Percentiles rank a stretch among this genome's conserved stretches.
These are phyloP conservation scores for Pezicula neosporulosa DNA, from an alignment of 2,329 filamentous ascomycete genomes.

Conservation along the genomic window DNA sequence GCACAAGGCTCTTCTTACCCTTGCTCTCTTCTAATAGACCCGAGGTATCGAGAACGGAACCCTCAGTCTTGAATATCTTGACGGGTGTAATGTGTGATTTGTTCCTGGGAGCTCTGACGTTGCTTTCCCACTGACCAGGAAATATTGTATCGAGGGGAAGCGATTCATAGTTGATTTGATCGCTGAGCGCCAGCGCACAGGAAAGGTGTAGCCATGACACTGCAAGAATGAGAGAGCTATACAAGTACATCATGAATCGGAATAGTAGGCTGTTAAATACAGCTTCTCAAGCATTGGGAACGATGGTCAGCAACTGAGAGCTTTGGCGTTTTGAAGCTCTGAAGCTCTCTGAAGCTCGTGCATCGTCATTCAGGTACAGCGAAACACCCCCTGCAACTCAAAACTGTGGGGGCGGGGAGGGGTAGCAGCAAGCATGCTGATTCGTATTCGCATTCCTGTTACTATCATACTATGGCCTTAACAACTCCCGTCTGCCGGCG, in stretches of 20 bases:
- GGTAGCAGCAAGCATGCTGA: not conserved
- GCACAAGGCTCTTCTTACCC: constrained; percentile 4
- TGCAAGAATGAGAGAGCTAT: not conserved
- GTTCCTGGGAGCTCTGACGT: constrained; percentile 33
- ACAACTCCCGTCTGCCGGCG: too few relatives aligned
- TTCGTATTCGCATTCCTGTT: too few relatives aligned
- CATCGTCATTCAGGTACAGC: too few relatives aligned
- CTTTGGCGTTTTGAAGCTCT: too few relatives aligned
- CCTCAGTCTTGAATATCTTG: constrained; percentile 30
- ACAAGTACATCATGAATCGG: too few relatives aligned
- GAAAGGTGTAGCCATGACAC: not conserved
- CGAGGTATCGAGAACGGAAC: constrained; percentile 23
- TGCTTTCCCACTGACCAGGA: constrained; percentile 35
- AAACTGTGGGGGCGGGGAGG: not conserved
- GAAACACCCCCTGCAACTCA: not conserved
- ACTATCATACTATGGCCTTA: not conserved
- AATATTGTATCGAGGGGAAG: constrained; percentile 31
- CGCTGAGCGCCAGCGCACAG: not conserved
- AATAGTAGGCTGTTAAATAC: too few relatives aligned
- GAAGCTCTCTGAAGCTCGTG: too few relatives aligned
- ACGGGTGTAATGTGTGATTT: constrained; percentile 31
- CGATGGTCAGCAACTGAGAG: too few relatives aligned
- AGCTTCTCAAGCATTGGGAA: too few relatives aligned
- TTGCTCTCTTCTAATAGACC: constrained; percentile 11
- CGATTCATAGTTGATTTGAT: constrained; percentile 12